Evolutionary conservation across 441 rosid genomes (phyloP).

Genomic region (Populus hybrid): DNA sequence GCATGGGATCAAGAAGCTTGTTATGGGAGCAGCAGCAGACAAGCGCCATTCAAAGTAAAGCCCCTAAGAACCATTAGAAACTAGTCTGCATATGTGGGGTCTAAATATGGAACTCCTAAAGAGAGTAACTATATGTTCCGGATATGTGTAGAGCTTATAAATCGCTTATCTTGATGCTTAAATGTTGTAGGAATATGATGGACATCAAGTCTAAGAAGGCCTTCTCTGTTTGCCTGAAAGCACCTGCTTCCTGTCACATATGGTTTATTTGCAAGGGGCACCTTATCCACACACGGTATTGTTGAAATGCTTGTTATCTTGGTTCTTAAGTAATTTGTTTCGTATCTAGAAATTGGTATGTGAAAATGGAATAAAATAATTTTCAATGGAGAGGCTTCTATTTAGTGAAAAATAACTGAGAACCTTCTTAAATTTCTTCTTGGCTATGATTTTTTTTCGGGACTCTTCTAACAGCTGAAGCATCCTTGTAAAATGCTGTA

Average conservation of each 20-base stretch:
- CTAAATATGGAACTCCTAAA: not conserved
- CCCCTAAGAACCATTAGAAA: slow-evolving; percentile 1
- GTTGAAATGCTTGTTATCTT: slow-evolving; percentile 13
- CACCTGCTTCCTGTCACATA: slow-evolving; percentile 76
- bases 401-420: not conserved
- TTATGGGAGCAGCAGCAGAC: slow-evolving; percentile 94
- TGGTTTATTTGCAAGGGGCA: slow-evolving; percentile 79
- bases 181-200: slow-evolving; percentile 56
- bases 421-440: not conserved
- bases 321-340: not conserved
- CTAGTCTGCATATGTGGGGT: not conserved
- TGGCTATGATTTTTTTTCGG: not conserved
- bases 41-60: slow-evolving; percentile 57
- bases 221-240: slow-evolving; percentile 45
- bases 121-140: not conserved
- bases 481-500: not conserved
- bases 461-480: not conserved
- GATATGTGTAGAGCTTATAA: not conserved
- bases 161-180: slow-evolving; percentile 23
- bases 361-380: not conserved
- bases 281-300: slow-evolving; percentile 64
- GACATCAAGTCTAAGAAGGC: slow-evolving; percentile 89
- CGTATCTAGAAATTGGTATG: not conserved
- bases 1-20: slow-evolving; percentile 72
- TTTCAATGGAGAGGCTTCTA: not conserved